Evolutionary conservation across 2,329 filamentous ascomycete genomes (phyloP).

Genomic region (Zasmidium angulare): DNA sequence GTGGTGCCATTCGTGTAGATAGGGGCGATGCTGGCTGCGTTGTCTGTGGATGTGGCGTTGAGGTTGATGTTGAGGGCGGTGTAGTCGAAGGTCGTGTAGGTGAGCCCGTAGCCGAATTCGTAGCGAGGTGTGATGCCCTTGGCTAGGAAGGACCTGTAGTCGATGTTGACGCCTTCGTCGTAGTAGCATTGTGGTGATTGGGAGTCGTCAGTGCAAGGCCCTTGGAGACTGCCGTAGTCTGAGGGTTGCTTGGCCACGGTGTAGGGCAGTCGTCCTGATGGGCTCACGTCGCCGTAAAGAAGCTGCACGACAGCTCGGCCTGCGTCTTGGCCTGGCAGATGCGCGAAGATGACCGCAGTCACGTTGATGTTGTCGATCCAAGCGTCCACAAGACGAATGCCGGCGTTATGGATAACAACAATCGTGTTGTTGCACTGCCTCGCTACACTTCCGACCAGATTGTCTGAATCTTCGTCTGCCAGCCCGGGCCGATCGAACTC

Average conservation of each 20-base stretch:
- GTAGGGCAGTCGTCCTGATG: constrained; percentile 61
- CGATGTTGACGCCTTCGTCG: constrained; percentile 39
- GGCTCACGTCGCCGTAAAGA: constrained; percentile 58
- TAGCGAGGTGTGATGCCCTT: constrained; percentile 33
- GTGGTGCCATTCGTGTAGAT: constrained; percentile 33
- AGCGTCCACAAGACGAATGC: constrained; percentile 58
- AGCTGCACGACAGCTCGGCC: constrained; percentile 57
- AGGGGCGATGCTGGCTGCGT: constrained; percentile 18
- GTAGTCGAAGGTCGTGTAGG: constrained; percentile 40
- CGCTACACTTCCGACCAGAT: constrained; percentile 58
- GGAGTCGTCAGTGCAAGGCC: constrained; percentile 28
- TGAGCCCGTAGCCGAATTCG: constrained; percentile 39
- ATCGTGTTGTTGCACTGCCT: constrained; percentile 61
- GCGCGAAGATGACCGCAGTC: constrained; percentile 63
- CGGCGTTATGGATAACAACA: constrained; percentile 65
- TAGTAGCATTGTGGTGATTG: constrained; percentile 34
- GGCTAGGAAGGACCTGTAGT: constrained; percentile 37
- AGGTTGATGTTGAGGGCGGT: constrained; percentile 27
- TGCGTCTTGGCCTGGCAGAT: constrained; percentile 64
- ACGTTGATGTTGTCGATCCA: constrained; percentile 65
- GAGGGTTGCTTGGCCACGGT: constrained; percentile 58
- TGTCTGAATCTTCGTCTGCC: constrained; percentile 50
- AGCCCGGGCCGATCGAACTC: constrained; percentile 39
- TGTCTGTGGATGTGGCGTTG: constrained; percentile 28
- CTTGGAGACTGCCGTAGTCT: constrained; percentile 54